Percentiles rank a stretch among this genome's conserved stretches.
phyloP scores from a whole-genome alignment of 164 flowering plant species.

The Tetracentron sinense region DNA sequence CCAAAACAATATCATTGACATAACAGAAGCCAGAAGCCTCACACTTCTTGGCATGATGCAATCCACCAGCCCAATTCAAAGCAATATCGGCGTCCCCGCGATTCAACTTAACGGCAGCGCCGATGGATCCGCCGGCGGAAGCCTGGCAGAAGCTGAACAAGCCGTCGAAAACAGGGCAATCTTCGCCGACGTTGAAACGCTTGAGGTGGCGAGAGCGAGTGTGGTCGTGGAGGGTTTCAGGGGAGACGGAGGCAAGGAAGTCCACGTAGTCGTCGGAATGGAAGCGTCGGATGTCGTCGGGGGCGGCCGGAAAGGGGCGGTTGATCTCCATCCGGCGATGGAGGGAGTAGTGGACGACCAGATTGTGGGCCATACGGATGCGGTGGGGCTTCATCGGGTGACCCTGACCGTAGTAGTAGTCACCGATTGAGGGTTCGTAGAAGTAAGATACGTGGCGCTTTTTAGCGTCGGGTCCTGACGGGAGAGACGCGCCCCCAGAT shows the following conservation, averaged over 20 bases:
- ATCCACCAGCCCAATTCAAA: constrained; percentile 63
- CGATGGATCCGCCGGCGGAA: constrained; percentile 52
- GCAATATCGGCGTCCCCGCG: constrained; percentile 50
- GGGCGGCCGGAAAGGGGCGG: constrained; percentile 45
- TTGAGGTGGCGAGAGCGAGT: constrained; percentile 29
- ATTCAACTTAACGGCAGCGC: constrained; percentile 52
- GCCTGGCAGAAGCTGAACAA: constrained; percentile 50
- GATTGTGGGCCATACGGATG: constrained; percentile 59
- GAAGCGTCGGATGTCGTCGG: constrained; percentile 42
- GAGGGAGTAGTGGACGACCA: constrained; percentile 49
- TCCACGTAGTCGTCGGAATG: constrained; percentile 55
- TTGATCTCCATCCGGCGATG: constrained; percentile 49
- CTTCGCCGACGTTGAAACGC: constrained; percentile 53
- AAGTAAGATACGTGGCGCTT: constrained; percentile 54
- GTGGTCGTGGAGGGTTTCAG: constrained; percentile 34
- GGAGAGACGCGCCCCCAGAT: constrained; percentile 37
- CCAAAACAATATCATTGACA: constrained; percentile 59
- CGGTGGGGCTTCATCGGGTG: constrained; percentile 74
- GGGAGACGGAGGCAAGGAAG: constrained; percentile 44
- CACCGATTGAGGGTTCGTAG: constrained; percentile 60
- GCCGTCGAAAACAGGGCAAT: constrained; percentile 61
- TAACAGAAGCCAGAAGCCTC: constrained; percentile 71
- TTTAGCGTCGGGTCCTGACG: constrained; percentile 40
- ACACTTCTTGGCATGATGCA: constrained; percentile 59
- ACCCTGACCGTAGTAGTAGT: constrained; percentile 68